phyloP scores from a whole-genome alignment of 2,329 filamentous ascomycete genomes.

The Penicillium sp. region DNA sequence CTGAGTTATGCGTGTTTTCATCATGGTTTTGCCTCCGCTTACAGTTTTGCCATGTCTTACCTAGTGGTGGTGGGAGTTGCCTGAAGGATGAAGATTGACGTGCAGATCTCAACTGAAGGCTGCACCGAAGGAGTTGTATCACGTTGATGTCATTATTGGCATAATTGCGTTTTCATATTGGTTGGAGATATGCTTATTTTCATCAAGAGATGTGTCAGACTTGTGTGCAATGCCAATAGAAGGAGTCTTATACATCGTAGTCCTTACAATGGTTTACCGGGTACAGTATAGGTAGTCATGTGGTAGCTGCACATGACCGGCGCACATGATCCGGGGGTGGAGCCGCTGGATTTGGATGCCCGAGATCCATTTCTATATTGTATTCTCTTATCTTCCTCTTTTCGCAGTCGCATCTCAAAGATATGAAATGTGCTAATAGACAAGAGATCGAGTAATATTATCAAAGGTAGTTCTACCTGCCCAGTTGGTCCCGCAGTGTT shows the following conservation, averaged over 20 bases:
- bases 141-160: conserved; percentile 9
- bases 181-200: not conserved
- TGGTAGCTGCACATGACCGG: conserved; percentile 11
- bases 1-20: conserved; percentile 11
- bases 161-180: not conserved
- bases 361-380: not conserved
- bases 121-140: not conserved
- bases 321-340: conserved; percentile 17
- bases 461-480: not conserved
- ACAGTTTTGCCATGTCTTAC: not conserved
- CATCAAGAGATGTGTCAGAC: not conserved
- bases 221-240: not conserved
- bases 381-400: not conserved
- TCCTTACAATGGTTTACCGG: not conserved
- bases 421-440: not conserved
- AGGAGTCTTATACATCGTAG: not conserved
- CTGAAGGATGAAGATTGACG: not conserved
- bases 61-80: not conserved
- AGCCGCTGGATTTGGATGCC: not conserved
- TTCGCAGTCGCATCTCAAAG: not conserved
- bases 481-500: not conserved
- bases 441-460: not conserved
- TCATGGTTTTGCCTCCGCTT: conserved; percentile 8
- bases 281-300: conserved; percentile 8
- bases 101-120: not conserved